Conservation (phyloP, 768 basidiomycete species). For the Xerocomus brunneocitrinus region DNA sequence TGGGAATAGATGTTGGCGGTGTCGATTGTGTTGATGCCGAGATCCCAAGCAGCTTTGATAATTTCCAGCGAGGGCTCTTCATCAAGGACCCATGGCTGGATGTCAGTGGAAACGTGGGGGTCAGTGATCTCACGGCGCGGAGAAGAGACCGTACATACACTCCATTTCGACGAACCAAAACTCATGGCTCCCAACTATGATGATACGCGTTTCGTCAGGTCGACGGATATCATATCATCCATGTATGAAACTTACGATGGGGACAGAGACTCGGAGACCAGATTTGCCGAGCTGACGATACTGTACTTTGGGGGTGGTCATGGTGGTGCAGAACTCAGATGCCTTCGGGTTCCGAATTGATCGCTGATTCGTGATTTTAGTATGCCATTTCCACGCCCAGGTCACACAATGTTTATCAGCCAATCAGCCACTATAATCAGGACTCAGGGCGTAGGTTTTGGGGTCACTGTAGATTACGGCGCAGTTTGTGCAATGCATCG, state of each 20-base stretch:
- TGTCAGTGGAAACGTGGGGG: not conserved
- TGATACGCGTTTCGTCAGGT: not conserved
- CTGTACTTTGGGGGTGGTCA: conserved; percentile 13
- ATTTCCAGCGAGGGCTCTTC: conserved; percentile 30
- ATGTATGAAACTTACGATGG: conserved; percentile 20
- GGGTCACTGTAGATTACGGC: not conserved
- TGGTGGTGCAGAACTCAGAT: not conserved
- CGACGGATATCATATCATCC: not conserved
- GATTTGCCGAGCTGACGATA: conserved; percentile 31
- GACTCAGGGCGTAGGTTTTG: not conserved
- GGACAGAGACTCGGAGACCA: conserved; percentile 33
- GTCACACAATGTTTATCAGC: not conserved
- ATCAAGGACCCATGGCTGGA: conserved; percentile 24
- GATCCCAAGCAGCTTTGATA: conserved; percentile 37
- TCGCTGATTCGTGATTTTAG: not conserved
- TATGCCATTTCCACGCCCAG: not conserved
- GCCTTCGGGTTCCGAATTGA: not conserved
- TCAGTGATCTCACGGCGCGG: not conserved
- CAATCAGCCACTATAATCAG: too few species aligned
- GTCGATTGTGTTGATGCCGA: conserved; percentile 39
- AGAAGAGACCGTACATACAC: conserved; percentile 11
- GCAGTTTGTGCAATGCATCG: not conserved
- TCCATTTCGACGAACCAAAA: conserved; percentile 26
- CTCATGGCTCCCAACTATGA: conserved; percentile 26
- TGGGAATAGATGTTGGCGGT: conserved; percentile 37